These are phyloP conservation scores for Grigorovia humatica DNA, from an alignment of 805 yeast species.

Conservation along the genomic window DNA sequence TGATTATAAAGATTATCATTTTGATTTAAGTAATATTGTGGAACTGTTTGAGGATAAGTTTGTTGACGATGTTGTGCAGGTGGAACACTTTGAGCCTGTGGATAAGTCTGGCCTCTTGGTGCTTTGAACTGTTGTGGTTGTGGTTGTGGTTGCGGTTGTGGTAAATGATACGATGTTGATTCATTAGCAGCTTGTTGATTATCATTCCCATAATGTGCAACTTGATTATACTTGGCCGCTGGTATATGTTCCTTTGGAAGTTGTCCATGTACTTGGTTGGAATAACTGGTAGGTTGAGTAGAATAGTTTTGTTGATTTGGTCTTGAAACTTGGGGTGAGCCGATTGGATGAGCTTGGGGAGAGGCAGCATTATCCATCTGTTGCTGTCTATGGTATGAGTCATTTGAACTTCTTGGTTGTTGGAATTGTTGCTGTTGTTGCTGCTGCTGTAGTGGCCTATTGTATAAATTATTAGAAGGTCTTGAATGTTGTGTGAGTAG, in stretches of 20 bases:
- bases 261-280: neutral
- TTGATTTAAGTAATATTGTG: neutral
- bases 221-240: neutral
- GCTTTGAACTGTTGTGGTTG: neutral
- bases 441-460: neutral
- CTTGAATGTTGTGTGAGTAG: neutral
- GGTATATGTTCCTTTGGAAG: neutral
- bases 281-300: neutral
- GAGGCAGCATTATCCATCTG: neutral
- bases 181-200: neutral
- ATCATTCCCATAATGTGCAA: neutral
- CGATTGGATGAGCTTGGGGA: constrained; percentile 14
- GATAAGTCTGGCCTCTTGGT: neutral
- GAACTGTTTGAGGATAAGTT: neutral
- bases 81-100: neutral
- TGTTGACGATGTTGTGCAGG: neutral
- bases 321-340: neutral
- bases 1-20: no score
- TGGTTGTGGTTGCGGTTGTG: neutral
- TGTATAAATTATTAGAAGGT: neutral
- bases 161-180: neutral
- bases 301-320: neutral
- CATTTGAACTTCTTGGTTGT: neutral
- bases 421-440: neutral
- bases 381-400: neutral